These are phyloP conservation scores for Zygoascus biomembranicola DNA, from an alignment of 805 yeast species.

Conservation along the genomic window DNA sequence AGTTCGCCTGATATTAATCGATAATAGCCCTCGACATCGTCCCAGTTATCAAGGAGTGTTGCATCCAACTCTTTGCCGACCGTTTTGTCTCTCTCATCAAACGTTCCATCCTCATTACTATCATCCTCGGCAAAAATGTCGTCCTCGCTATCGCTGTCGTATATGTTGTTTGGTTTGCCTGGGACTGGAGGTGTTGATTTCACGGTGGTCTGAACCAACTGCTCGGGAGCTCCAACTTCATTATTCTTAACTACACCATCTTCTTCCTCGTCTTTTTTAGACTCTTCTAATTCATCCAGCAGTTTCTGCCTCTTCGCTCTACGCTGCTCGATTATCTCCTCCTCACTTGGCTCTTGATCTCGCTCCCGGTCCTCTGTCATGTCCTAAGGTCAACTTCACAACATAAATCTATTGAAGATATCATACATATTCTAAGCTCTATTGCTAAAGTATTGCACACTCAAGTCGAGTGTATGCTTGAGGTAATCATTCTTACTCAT, in stretches of 20 bases:
- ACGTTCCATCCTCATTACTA: not conserved
- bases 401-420: not conserved
- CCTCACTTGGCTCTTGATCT: conserved; percentile 12
- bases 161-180: not conserved
- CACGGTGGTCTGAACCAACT: not conserved
- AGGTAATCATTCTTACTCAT: conserved; percentile 10
- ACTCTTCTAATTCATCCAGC: conserved; percentile 5
- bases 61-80: conserved; percentile 14
- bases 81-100: not conserved
- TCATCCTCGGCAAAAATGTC: conserved; percentile 21
- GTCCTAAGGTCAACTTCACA: not conserved
- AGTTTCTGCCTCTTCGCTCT: conserved; percentile 16
- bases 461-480: conserved; percentile 12
- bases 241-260: not conserved
- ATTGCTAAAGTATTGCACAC: conserved; percentile 13
- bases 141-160: conserved; percentile 12
- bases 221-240: not conserved
- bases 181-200: not conserved
- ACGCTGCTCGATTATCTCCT: conserved; percentile 17
- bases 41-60: conserved; percentile 26
- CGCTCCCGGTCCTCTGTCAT: not conserved
- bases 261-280: not conserved
- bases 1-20: conserved; percentile 27
- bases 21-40: conserved; percentile 30
- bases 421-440: not conserved